Percentiles rank a stretch among this genome's conserved stretches.
Evolutionary conservation across 371 early-diverging fungal genomes (phyloP).

Genomic region (Zopfochytrium polystomum): DNA sequence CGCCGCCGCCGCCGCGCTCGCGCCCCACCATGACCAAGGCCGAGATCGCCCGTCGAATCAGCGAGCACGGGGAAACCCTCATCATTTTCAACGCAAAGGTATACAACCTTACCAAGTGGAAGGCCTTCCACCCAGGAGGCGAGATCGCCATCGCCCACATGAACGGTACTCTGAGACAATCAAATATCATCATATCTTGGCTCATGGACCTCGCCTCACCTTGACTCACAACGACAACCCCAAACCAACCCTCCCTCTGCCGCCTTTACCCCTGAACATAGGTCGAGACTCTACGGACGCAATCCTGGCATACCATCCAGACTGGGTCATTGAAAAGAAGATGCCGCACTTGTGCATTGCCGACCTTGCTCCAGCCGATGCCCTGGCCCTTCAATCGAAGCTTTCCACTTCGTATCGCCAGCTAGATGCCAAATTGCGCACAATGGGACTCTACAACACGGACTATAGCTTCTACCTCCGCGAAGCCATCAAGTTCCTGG

Average conservation of each 20-base stretch:
- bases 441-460: slow-evolving; percentile 67
- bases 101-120: slow-evolving; percentile 80
- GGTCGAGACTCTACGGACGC: slow-evolving; percentile 85
- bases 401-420: slow-evolving; percentile 51
- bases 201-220: too few relatives aligned
- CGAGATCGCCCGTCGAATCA: slow-evolving; percentile 1
- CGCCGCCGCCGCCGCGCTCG: too few relatives aligned
- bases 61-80: slow-evolving; percentile 2
- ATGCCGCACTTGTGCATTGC: slow-evolving; percentile 76
- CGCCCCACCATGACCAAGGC: not conserved
- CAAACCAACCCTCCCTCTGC: too few relatives aligned
- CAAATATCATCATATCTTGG: too few relatives aligned
- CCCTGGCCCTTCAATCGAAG: not conserved
- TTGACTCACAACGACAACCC: too few relatives aligned
- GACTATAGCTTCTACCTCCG: slow-evolving; percentile 72
- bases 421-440: slow-evolving; percentile 62
- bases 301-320: slow-evolving; percentile 83
- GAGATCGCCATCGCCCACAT: slow-evolving; percentile 77
- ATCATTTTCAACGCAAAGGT: slow-evolving; percentile 59
- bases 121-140: slow-evolving; percentile 88
- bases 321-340: slow-evolving; percentile 67
- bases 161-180: slow-evolving; percentile 76
- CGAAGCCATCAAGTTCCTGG: slow-evolving; percentile 67
- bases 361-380: slow-evolving; percentile 33
- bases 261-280: too few relatives aligned